Percentiles rank a stretch among this genome's conserved stretches.
Evolutionary conservation across 306 rosid genomes (phyloP).

Genomic region (Quercus mongolica): DNA sequence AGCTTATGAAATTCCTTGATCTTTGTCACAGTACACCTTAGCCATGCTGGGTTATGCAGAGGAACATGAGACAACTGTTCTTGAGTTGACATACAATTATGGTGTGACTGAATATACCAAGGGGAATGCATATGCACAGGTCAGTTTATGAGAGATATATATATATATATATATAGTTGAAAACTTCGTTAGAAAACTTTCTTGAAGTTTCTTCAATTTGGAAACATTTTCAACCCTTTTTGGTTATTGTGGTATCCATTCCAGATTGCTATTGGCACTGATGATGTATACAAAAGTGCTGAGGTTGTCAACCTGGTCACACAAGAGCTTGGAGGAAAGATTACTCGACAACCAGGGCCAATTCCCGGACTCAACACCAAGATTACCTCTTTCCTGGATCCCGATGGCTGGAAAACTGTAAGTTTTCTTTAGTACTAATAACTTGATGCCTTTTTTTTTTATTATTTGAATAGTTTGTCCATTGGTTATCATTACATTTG

Average conservation of each 20-base stretch:
- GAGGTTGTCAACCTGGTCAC: conserved; percentile 67
- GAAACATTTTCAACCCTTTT: neutral
- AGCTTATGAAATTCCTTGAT: conserved; percentile 7
- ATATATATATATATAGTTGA: too few species aligned
- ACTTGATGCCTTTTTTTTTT: neutral
- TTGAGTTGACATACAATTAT: conserved; percentile 94
- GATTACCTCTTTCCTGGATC: conserved; percentile 79
- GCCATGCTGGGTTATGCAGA: conserved; percentile 90
- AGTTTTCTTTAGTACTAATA: conserved; percentile 22
- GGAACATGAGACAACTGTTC: conserved; percentile 75
- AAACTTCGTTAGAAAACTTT: neutral
- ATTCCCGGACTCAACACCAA: conserved; percentile 87
- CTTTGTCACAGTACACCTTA: conserved; percentile 55
- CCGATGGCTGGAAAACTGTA: conserved; percentile 99
- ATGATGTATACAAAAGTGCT: conserved; percentile 92
- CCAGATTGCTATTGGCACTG: conserved; percentile 88
- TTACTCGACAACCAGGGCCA: conserved; percentile 87
- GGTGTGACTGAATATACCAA: conserved; percentile 87
- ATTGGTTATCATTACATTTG: neutral
- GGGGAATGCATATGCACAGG: conserved; percentile 98
- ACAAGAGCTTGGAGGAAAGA: conserved; percentile 95
- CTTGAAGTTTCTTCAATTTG: conserved; percentile 5
- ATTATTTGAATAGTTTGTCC: neutral
- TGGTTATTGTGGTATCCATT: conserved; percentile 8
- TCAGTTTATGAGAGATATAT: neutral